A percentile compares a stretch with the other conserved stretches of the same genome.
phyloP scores from a whole-genome alignment of 805 yeast genomes.

The Priceomyces haplophilus region DNA sequence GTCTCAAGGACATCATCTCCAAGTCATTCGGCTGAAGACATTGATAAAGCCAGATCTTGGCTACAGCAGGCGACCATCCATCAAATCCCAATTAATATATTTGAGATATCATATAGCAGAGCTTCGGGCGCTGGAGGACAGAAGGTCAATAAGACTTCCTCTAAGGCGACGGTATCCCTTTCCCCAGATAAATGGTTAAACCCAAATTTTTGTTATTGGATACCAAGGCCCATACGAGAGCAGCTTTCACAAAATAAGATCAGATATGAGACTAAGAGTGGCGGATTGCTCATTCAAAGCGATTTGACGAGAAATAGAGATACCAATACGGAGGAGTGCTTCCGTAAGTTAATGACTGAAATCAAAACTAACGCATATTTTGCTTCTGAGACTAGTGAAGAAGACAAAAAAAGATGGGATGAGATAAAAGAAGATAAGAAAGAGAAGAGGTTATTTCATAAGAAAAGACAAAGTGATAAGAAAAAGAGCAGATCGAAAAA shows the following conservation, averaged over 20 bases:
- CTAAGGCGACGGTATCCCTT: slow-evolving; percentile 63
- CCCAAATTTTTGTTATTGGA: slow-evolving; percentile 48
- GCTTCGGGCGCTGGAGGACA: slow-evolving; percentile 90
- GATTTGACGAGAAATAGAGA: slow-evolving; percentile 60
- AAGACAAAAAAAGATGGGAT: slow-evolving; percentile 52
- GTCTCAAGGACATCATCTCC: neutral
- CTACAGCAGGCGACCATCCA: slow-evolving; percentile 24
- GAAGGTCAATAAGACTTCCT: slow-evolving; percentile 70
- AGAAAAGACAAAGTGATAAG: slow-evolving; percentile 39
- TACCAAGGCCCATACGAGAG: slow-evolving; percentile 49
- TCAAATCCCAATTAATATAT: slow-evolving; percentile 44
- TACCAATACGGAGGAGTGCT: slow-evolving; percentile 55
- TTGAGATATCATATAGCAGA: slow-evolving; percentile 48
- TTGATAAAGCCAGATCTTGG: slow-evolving; percentile 43
- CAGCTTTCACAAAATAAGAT: slow-evolving; percentile 41
- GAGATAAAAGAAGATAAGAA: slow-evolving; percentile 27
- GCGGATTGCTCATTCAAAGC: slow-evolving; percentile 57
- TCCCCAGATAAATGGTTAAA: slow-evolving; percentile 41
- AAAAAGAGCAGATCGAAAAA: slow-evolving; percentile 34
- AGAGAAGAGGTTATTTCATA: slow-evolving; percentile 31
- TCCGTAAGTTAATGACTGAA: slow-evolving; percentile 53
- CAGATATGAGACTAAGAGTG: slow-evolving; percentile 53
- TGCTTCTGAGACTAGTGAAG: slow-evolving; percentile 45
- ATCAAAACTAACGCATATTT: slow-evolving; percentile 47
- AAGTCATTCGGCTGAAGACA: slow-evolving; percentile 14